phyloP scores from a whole-genome alignment of 352 stramenopile species.

The Globisporangium megalacanthum region DNA sequence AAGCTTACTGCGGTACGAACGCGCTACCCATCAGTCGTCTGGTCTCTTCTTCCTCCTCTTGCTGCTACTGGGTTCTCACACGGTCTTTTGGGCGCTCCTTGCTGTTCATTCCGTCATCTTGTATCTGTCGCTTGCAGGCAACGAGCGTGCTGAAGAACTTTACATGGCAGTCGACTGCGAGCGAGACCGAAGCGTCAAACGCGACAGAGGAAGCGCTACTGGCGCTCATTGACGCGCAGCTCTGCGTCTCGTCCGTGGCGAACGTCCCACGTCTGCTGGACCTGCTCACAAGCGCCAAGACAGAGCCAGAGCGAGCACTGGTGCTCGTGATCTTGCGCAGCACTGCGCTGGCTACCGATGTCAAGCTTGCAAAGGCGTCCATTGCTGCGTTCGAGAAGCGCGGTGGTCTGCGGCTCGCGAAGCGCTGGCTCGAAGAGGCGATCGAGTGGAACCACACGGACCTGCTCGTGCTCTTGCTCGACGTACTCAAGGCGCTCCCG shows the following conservation, averaged over 20 bases:
- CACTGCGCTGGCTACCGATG: conserved; percentile 47
- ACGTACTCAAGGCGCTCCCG: conserved; percentile 74
- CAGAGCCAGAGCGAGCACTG: conserved; percentile 63
- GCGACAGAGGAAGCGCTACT: conserved; percentile 39
- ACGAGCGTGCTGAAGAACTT: conserved; percentile 26
- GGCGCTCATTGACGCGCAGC: conserved; percentile 50
- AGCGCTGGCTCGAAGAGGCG: conserved; percentile 70
- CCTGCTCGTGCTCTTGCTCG: conserved; percentile 72
- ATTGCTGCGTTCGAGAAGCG: conserved; percentile 63
- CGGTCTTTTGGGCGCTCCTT: not conserved
- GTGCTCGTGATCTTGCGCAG: conserved; percentile 66
- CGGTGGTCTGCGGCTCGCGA: conserved; percentile 68
- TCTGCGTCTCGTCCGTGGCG: conserved; percentile 39
- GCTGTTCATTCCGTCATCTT: no score
- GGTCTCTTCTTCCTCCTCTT: not conserved
- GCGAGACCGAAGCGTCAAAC: conserved; percentile 25
- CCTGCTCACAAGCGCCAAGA: conserved; percentile 50
- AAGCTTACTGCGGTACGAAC: not conserved
- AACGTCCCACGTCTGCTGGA: conserved; percentile 59
- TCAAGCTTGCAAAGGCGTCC: conserved; percentile 54
- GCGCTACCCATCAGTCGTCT: not conserved
- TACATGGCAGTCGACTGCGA: conserved; percentile 14
- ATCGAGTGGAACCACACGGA: conserved; percentile 79
- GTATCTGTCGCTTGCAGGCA: conserved; percentile 6
- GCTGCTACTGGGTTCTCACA: not conserved